Conservation (phyloP, 2,329 filamentous ascomycete species). For the Colletotrichum camelliae region DNA sequence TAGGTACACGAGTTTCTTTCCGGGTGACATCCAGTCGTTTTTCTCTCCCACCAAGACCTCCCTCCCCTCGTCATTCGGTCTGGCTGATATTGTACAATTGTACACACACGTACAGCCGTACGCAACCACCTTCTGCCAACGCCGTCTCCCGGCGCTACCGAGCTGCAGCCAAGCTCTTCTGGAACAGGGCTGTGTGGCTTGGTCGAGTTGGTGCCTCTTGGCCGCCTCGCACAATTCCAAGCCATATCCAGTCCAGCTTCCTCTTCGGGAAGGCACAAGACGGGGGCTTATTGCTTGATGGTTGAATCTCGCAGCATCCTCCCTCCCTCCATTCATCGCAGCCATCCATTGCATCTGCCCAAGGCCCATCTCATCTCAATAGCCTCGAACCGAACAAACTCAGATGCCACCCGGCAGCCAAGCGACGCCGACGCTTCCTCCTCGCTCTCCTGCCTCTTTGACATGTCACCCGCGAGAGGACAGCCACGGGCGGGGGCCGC, state of each 20-base stretch:
- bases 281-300: conserved; percentile 16
- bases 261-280: conserved; percentile 4
- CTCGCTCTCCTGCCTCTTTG: background rate
- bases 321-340: background rate
- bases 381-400: background rate
- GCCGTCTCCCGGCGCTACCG: conserved; percentile 12
- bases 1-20: background rate
- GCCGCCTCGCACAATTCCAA: background rate
- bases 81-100: background rate
- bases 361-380: background rate
- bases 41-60: background rate
- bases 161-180: conserved; percentile 17
- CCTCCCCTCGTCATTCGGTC: background rate
- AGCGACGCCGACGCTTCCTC: background rate
- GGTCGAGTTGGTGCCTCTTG: conserved; percentile 6
- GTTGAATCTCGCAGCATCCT: conserved; percentile 6
- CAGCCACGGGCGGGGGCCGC: background rate
- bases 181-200: conserved; percentile 17
- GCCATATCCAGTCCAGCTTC: conserved; percentile 1
- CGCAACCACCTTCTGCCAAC: background rate
- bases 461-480: background rate
- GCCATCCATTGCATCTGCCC: background rate
- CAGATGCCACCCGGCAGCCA: background rate
- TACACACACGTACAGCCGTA: background rate
- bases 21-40: background rate